phyloP scores from a whole-genome alignment of 306 rosid species.

The Fragaria iinumae region DNA sequence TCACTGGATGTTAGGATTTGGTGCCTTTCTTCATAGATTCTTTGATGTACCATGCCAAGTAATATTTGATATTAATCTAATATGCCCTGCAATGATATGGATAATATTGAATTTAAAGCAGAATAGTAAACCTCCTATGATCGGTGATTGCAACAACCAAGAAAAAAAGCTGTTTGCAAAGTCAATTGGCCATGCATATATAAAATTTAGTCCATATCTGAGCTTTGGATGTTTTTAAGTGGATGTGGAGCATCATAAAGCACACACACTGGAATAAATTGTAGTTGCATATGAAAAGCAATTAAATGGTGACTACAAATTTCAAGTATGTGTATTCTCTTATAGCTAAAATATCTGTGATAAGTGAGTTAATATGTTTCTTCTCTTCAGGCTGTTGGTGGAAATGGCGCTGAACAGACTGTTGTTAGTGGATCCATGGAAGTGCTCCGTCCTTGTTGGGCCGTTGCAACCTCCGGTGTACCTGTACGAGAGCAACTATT shows the following conservation, averaged over 20 bases:
- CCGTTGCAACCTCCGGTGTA: slow-evolving; percentile 97
- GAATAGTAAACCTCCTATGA: neutral
- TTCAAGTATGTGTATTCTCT: neutral
- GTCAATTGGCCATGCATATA: neutral
- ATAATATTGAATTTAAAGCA: slow-evolving; percentile 1
- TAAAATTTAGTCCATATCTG: neutral
- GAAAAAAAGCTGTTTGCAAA: neutral
- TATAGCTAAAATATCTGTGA: neutral
- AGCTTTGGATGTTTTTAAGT: neutral
- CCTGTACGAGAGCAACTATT: slow-evolving; percentile 92
- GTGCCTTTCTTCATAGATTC: neutral
- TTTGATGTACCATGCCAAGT: neutral
- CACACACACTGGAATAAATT: neutral
- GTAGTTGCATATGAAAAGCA: neutral
- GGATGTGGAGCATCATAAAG: neutral
- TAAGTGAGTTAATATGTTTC: slow-evolving; percentile 16
- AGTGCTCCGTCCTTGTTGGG: slow-evolving; percentile 96
- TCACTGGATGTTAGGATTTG: neutral
- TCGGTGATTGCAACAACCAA: slow-evolving; percentile 9
- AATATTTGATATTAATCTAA: neutral
- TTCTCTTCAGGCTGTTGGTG: slow-evolving; percentile 82
- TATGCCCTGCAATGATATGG: neutral
- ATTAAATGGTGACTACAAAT: neutral
- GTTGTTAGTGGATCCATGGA: slow-evolving; percentile 98
- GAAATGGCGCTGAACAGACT: slow-evolving; percentile 96